These are phyloP conservation scores for Otatea glauca DNA, from an alignment of 176 grass and related monocot genomes.

Conservation along the genomic window DNA sequence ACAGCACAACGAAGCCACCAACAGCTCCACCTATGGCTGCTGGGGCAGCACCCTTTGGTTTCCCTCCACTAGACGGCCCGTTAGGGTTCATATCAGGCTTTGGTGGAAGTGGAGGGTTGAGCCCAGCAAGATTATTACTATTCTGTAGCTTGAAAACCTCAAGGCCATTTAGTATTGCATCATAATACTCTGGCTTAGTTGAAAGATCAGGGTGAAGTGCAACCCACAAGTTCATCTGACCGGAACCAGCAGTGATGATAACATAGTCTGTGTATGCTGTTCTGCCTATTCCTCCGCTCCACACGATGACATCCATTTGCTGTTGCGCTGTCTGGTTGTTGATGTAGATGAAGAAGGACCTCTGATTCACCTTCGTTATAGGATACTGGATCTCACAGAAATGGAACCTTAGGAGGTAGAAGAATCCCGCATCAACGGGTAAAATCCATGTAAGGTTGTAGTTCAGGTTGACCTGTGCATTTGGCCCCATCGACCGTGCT, in stretches of 20 bases:
- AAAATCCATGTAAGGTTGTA: conserved; percentile 94
- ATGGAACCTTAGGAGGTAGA: conserved; percentile 73
- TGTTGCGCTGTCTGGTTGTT: conserved; percentile 64
- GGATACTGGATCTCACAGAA: conserved; percentile 87
- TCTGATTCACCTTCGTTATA: conserved; percentile 59
- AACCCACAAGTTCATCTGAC: conserved; percentile 63
- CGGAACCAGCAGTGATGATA: conserved; percentile 10
- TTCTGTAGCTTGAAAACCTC: conserved; percentile 68
- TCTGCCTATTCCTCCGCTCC: conserved; percentile 52
- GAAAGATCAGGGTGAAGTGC: conserved; percentile 71
- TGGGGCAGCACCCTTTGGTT: not conserved
- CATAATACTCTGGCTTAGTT: conserved; percentile 47
- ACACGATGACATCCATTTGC: conserved; percentile 60
- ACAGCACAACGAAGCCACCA: conserved; percentile 33
- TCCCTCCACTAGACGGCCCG: not conserved
- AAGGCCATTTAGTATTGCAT: conserved; percentile 86
- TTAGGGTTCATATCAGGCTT: not conserved
- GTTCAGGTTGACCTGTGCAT: conserved; percentile 56
- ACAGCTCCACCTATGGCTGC: conserved; percentile 45
- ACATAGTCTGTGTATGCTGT: conserved; percentile 54
- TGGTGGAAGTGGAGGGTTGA: conserved; percentile 41
- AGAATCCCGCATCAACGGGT: conserved; percentile 56
- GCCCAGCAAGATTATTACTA: conserved; percentile 55
- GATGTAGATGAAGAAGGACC: conserved; percentile 73
- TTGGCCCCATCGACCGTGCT: conserved; percentile 80